Conservation (phyloP, 495 filamentous ascomycete species). For the Daldinia decipiens region DNA sequence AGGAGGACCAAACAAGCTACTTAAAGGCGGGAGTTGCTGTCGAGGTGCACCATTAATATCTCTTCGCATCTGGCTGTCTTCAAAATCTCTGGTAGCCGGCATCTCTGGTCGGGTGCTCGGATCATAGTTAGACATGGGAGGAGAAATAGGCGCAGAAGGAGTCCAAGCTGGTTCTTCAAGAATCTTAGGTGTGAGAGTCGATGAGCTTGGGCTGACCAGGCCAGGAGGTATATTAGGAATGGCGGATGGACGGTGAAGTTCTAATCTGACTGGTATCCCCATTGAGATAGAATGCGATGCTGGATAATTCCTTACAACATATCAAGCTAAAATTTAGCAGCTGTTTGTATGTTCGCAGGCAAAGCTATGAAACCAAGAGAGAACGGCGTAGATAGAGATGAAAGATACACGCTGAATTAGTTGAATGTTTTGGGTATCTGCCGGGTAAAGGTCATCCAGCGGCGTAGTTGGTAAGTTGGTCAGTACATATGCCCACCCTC, state of each 20-base stretch:
- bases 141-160: constrained; percentile 49
- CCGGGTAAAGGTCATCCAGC: constrained; percentile 43
- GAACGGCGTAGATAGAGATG: constrained; percentile 29
- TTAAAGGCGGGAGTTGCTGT: constrained; percentile 63
- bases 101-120: constrained; percentile 55
- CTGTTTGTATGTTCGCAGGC: constrained; percentile 7
- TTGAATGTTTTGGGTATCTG: constrained; percentile 39
- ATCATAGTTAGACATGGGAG: constrained; percentile 65
- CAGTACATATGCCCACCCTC: constrained; percentile 41
- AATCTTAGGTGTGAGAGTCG: constrained; percentile 51
- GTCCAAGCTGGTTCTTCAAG: constrained; percentile 54
- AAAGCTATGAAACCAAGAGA: constrained; percentile 15
- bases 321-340: constrained; percentile 27
- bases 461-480: constrained; percentile 38
- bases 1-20: constrained; percentile 62
- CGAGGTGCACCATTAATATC: constrained; percentile 49
- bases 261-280: constrained; percentile 58
- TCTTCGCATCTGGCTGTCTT: constrained; percentile 49
- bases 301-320: constrained; percentile 39
- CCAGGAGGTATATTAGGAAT: constrained; percentile 58
- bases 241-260: constrained; percentile 56
- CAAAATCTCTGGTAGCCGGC: constrained; percentile 50
- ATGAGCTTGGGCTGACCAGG: constrained; percentile 55
- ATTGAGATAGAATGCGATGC: constrained; percentile 54
- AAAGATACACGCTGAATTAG: constrained; percentile 39